A percentile compares a stretch with the other conserved stretches of the same genome.
Conservation (phyloP, 352 stramenopile genomes). For the Bremia lactucae region DNA sequence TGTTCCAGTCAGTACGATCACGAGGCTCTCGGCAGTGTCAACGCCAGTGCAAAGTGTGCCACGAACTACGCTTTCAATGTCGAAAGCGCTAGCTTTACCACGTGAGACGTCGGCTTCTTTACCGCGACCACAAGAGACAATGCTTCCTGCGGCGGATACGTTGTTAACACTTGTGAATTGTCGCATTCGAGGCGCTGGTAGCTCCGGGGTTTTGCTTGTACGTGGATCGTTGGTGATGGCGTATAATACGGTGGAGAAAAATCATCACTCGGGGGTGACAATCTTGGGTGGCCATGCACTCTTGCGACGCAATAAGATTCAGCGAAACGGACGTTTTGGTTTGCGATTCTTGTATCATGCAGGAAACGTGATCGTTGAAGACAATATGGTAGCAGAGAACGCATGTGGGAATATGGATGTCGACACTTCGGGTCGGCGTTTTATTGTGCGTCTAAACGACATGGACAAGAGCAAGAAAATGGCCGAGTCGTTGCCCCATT, state of each 20-base stretch:
- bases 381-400: conserved; percentile 58
- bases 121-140: neutral
- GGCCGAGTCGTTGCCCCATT: conserved; percentile 38
- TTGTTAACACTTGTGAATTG: conserved; percentile 48
- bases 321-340: conserved; percentile 57
- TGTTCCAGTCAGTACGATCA: conserved; percentile 1
- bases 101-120: too few relatives aligned
- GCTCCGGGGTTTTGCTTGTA: conserved; percentile 46
- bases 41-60: conserved; percentile 1
- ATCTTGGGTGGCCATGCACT: conserved; percentile 48
- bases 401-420: conserved; percentile 62
- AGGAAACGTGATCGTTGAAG: conserved; percentile 59
- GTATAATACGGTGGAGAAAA: conserved; percentile 41
- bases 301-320: conserved; percentile 50
- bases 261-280: conserved; percentile 48
- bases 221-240: conserved; percentile 49
- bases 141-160: conserved; percentile 13
- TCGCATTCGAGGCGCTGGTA: conserved; percentile 41
- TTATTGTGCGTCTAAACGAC: conserved; percentile 69
- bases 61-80: neutral
- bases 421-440: conserved; percentile 63
- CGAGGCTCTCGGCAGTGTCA: conserved; percentile 2
- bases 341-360: conserved; percentile 63
- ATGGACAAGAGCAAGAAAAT: conserved; percentile 49
- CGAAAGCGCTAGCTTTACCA: too few relatives aligned